Evolutionary conservation across 148 eudicot genomes (phyloP).

Genomic region (Fallopia convolvulus): DNA sequence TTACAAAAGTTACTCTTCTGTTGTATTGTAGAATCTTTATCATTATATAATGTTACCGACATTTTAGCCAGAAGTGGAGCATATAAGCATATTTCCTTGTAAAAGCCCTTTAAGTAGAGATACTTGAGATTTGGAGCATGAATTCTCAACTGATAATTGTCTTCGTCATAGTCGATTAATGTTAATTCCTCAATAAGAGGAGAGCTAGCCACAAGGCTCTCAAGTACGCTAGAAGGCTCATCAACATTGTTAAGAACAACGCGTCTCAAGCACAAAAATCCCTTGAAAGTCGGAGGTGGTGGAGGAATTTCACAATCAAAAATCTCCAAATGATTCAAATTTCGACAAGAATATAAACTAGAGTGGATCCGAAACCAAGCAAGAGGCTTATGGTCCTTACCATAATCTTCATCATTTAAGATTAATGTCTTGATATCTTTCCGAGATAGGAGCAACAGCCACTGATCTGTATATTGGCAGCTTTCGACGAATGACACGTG

Average conservation of each 20-base stretch:
- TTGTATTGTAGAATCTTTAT: too few species aligned
- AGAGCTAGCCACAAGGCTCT: conserved; percentile 43
- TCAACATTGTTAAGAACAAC: conserved; percentile 49
- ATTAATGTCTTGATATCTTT: conserved; percentile 52
- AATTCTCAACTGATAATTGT: conserved; percentile 36
- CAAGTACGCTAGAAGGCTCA: conserved; percentile 37
- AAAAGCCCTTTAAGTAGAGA: conserved; percentile 45
- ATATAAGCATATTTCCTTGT: not conserved
- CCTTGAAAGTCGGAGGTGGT: conserved; percentile 35
- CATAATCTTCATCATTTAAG: not conserved
- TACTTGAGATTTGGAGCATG: conserved; percentile 61
- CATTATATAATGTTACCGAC: too few species aligned
- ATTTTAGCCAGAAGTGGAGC: too few species aligned
- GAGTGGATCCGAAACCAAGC: conserved; percentile 27
- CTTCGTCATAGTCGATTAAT: conserved; percentile 22
- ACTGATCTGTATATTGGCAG: conserved; percentile 20
- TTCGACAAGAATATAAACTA: conserved; percentile 41
- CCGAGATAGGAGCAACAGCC: not conserved
- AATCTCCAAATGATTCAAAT: conserved; percentile 53
- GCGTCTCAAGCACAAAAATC: conserved; percentile 40
- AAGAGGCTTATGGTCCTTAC: too few species aligned
- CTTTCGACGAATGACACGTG: conserved; percentile 32
- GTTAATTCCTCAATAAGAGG: conserved; percentile 57
- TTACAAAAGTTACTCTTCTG: too few species aligned
- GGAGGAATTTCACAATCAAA: conserved; percentile 56